Evolutionary conservation across 1,284 basidiomycete genomes (phyloP).

Genomic region (Ceratobasidium sp.): DNA sequence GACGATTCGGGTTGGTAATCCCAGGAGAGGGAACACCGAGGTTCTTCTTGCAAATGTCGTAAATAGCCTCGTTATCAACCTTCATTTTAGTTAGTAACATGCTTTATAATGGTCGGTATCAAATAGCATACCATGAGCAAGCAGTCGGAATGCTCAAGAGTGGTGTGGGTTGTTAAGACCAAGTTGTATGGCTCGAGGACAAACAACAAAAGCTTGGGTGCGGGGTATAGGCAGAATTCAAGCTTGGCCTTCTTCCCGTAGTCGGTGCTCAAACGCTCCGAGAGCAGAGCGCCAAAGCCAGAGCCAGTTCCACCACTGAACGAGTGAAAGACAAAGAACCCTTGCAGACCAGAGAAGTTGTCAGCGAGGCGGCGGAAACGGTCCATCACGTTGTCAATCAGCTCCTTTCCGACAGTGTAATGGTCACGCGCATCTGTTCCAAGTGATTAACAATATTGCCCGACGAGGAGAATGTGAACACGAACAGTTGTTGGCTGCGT

Average conservation of each 20-base stretch:
- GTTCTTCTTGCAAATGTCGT: conserved; percentile 98
- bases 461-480: conserved; percentile 40
- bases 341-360: conserved; percentile 96
- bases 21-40: conserved; percentile 87
- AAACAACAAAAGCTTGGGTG: conserved; percentile 91
- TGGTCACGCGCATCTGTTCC: conserved; percentile 90
- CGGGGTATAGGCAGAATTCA: conserved; percentile 98
- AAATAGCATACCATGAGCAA: conserved; percentile 94
- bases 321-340: conserved; percentile 99
- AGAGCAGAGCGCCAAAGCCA: conserved; percentile 95
- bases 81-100: conserved; percentile 48
- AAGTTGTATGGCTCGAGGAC: conserved; percentile 99
- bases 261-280: conserved; percentile 95
- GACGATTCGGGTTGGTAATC: conserved; percentile 93
- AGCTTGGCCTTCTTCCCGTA: conserved; percentile 99
- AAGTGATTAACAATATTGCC: conserved; percentile 40
- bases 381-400: conserved; percentile 88
- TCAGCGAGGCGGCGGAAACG: conserved; percentile 89
- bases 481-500: conserved; percentile 98
- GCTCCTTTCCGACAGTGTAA: conserved; percentile 97
- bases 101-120: no score
- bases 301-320: conserved; percentile 99
- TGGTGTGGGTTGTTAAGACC: conserved; percentile 98
- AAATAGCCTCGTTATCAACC: conserved; percentile 98
- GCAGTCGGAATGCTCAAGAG: conserved; percentile 98